phyloP scores from a whole-genome alignment of 2,329 filamentous ascomycete species.

The Blastomyces gilchristii region DNA sequence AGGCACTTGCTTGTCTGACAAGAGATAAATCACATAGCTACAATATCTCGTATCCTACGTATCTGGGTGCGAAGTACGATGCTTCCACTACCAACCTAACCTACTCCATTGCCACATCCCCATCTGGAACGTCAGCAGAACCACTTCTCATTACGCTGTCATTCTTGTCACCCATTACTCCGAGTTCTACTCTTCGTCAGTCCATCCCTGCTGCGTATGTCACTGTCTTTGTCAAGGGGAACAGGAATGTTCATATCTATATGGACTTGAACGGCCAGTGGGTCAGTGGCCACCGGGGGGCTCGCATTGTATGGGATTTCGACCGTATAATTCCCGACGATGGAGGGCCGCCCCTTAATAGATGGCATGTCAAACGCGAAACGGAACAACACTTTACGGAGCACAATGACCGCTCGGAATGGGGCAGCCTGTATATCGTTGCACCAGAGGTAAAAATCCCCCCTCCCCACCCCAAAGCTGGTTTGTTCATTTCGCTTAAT shows the following conservation, averaged over 20 bases:
- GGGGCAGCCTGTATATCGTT: constrained; percentile 71
- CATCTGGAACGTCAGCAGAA: constrained; percentile 21
- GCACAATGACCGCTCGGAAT: constrained; percentile 63
- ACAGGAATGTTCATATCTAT: constrained; percentile 52
- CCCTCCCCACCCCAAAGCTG: neutral
- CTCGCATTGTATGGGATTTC: constrained; percentile 60
- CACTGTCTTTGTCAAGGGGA: constrained; percentile 58
- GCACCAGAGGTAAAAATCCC: constrained; percentile 46
- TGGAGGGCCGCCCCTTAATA: constrained; percentile 32
- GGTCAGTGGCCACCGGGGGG: constrained; percentile 66
- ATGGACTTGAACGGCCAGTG: constrained; percentile 65
- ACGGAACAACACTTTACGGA: constrained; percentile 64
- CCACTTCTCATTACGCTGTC: constrained; percentile 43
- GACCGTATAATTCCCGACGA: constrained; percentile 35
- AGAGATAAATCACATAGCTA: constrained; percentile 35
- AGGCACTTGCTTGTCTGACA: no score
- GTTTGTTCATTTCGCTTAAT: neutral
- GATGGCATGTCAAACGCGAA: constrained; percentile 35
- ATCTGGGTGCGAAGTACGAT: constrained; percentile 54
- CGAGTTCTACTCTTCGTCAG: constrained; percentile 68
- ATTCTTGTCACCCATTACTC: constrained; percentile 67
- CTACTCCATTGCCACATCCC: constrained; percentile 46
- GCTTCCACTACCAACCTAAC: constrained; percentile 61
- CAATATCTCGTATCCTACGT: constrained; percentile 48
- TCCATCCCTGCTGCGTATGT: constrained; percentile 75